Base-by-base conservation (phyloP, 108 stramenopile genomes). In the Discostella stelligeroides region DNA sequence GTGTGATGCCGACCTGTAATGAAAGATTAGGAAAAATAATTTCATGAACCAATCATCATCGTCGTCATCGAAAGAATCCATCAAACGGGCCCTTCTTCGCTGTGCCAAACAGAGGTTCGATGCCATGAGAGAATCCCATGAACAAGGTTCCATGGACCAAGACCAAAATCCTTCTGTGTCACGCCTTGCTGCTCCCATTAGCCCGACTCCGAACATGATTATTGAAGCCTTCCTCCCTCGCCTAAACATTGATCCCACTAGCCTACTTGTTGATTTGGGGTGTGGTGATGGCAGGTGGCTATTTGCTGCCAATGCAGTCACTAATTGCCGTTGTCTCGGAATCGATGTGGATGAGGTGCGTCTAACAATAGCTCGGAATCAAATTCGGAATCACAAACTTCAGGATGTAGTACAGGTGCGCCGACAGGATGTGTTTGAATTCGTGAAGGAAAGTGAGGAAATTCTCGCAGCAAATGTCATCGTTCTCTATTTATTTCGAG, bases 201-300 rank as follows among this genome's bases (percentile, higher is more conserved):
- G 80, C 56, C 80, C 80, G 20, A 74, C 80, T 49, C 80, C 65
- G 11, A 27, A 68, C 46, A 29, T 49, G 17, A 61, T 72, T 20
- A 76, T 81, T 39, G 50, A 62, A 42, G n/a, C 63, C 28, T 71
- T 81, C 39, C 80, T 81, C 37, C 75, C 80, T 21, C 30, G 59
- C 39, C 74, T 83, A n/a, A 43, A 58, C 34, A 56, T 83, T 12
- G 53, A 63, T 30, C 38, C 53, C 3, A 34, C 65, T 29, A 68
- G 66, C 34, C 63, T 75, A 12, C 51, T 83, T 13, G 68, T 83
- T n/a, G 77, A 83, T 65, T 57, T 80, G 10, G 73, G 72, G 7
- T 83, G 82, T 21, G 79, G 79, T n/a, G 82, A 83, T 45, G 82
- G 82, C 12, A 46, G 82, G 23, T 83, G 82, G 82, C 54, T 83